Evolutionary conservation across 306 rosid genomes (phyloP), one percentile per base, ranked within the genome.

Genomic region (Vigna nakashimae): DNA sequence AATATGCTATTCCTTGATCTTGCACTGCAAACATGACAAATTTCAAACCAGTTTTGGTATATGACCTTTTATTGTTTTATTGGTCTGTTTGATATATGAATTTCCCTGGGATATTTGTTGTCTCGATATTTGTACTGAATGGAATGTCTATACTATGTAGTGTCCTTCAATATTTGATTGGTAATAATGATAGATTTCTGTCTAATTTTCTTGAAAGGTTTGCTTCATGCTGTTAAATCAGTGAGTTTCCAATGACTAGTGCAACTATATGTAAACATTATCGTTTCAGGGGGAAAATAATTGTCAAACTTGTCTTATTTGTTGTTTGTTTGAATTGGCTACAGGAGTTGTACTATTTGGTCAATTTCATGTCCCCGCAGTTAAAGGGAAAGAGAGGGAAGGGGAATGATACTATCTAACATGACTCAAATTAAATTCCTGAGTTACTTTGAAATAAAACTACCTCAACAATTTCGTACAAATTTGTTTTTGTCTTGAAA

Each of bases 111-210:
- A 46, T 43, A 6, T 36, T 52, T 49, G 48, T 58, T 66, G 71
- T 57, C 17, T 22, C 64, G 64, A 57, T 57, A 11, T 20, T 56
- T 14, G 46, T 73, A 52, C 62, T 22, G 16, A 59, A 32, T 52
- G 62, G n/a, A 58, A 26, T 26, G 36, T 12, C 26, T 24, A 36
- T 12, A 52, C 17, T 2, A 58, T 26, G 40, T 2, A 45, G 24
- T 48, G 43, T 40, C 42, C 55, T 69, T 75, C 71, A 65, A 53
- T 45, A 34, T 46, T 71, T 51, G 42, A 40, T 56, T 65, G 58
- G 57, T 56, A 32, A 18, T 75, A 50, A 28, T 63, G 53, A 36
- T 73, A 52, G 8, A 73, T 68, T 17, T 52, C 20, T 46, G 24
- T 64, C 58, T 38, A 67, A 42, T 60, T 57, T 8, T 69, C 20